Base-by-base conservation (phyloP, 257 asterid species). In the Henckelia pumila region DNA sequence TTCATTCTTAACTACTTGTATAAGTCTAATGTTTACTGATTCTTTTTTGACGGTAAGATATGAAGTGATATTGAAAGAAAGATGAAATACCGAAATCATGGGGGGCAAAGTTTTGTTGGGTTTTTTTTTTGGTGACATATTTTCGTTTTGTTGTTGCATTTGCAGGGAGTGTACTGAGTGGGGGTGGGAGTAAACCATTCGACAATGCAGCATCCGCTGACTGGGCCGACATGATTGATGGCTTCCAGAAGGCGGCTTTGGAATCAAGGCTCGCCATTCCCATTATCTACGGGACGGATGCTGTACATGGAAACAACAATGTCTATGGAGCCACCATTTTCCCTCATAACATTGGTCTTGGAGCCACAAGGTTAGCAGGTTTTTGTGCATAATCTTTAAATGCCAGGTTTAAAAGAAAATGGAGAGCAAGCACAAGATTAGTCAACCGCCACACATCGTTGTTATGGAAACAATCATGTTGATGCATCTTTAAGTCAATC, bases 281-380 rank as follows among this genome's bases (percentile, higher is more conserved):
- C n/a, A 89, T 89, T 24, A 77, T 92, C 52, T 92, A 92, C 64
- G 98, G 98, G 20, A 63, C 73, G 8, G 98, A 92, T 78, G 97
- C 97, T 8, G 96, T 92, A 73, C 98, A 92, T 75, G 97, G 98
- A 2, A 92, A 92, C 75, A 88, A 84, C 76, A 92, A 92, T 73
- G 98, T 92, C 19, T 84, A 83, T 71, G 98, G 96, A 59, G 53
- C 98, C 77, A 92, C 98, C 69, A 82, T 92, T 76, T 92, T 92
- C 93, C n/a, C n/a, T n/a, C n/a, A n/a, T n/a, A n/a, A n/a, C n/a
- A n/a, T n/a, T n/a, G n/a, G n/a, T n/a, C n/a, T 92, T 64, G 98
- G 97, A 58, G 96, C 98, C 71, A 72, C 90, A 5, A 74, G 90
- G 90, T n/a, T 81, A 64, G 77, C 64, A 57, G 16, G 6, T 67